Evolutionary conservation across 1,284 basidiomycete species (phyloP).

Genomic region (Pyrrhoderma noxium): DNA sequence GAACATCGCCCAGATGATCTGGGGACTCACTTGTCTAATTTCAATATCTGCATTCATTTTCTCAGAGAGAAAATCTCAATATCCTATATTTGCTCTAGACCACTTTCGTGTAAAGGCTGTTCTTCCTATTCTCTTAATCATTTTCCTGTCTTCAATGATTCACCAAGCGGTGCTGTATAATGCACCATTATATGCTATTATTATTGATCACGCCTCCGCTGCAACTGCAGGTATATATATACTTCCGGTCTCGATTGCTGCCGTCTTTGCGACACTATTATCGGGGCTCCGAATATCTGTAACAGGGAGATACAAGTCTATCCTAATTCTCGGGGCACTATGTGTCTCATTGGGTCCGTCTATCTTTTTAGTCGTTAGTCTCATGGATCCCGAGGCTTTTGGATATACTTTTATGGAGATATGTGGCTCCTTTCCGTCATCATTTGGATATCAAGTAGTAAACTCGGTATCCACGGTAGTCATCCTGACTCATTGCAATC

Average conservation of each 20-base stretch:
- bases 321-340: background rate
- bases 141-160: background rate
- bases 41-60: too few species aligned
- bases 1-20: too few species aligned
- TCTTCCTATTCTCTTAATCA: too few species aligned
- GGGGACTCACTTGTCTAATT: too few species aligned
- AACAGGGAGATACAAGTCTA: background rate
- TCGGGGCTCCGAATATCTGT: background rate
- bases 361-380: background rate
- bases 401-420: background rate
- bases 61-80: too few species aligned
- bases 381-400: background rate
- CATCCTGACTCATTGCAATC: background rate
- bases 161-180: constrained; percentile 2
- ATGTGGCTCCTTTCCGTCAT: background rate
- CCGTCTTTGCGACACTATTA: background rate
- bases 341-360: background rate
- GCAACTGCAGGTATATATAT: background rate
- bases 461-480: background rate
- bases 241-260: background rate
- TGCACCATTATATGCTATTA: background rate
- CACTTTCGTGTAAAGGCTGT: too few species aligned
- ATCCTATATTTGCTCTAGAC: too few species aligned
- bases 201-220: background rate
- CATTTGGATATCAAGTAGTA: constrained; percentile 1